Evolutionary conservation across 2,329 filamentous ascomycete genomes (phyloP), one percentile per base, ranked within the genome.

Genomic region (Diaporthe ilicicola): DNA sequence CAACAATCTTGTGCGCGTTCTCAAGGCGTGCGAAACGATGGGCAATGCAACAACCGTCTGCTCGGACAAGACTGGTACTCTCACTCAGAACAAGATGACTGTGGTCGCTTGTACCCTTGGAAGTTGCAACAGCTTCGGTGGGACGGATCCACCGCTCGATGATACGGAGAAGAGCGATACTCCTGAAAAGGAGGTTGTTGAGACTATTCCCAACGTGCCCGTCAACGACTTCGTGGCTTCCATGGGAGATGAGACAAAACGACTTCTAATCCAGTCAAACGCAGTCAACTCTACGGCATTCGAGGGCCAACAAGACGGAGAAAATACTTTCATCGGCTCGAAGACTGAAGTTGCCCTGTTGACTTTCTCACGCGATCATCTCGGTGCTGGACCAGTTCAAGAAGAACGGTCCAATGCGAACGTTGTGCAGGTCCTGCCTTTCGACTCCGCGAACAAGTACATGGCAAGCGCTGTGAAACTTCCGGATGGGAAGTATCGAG

Each of bases 61-160:
- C 80, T 94, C 92, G 4, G 93, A 94, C 79, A 94, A 94, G 81
- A 94, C 92, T 1, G 92, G 92, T 62, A 94, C 92, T 13, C 81
- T 94, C 22, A 93, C 92, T 0, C 91, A 93, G 70, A 93, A 93
- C 77, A 90, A 90, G 79, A 93, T 93, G 91, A 92, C 90, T 0
- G 92, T 94, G 1, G 92, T 94, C 37, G 90, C 92, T 32, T 92
- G 91, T 8, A 90, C 91, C 6, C 81, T 93, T 50, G 91, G 91
- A 37, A 79, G 77, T 62, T 79, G 77, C 27, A 77, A 73, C 61
- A 79, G 78, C 73, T 80, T 80, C 42, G 78, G 78, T 19, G 78
- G 78, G 9, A 78, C 75, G 9, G 78, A 79, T 4, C 67, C 75
- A 6, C 72, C 76, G 0, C 70, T 79, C 2, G 77, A 78, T 9